Evolutionary conservation across 371 early-diverging fungal genomes (phyloP).

Genomic region (Mortierella sp.): DNA sequence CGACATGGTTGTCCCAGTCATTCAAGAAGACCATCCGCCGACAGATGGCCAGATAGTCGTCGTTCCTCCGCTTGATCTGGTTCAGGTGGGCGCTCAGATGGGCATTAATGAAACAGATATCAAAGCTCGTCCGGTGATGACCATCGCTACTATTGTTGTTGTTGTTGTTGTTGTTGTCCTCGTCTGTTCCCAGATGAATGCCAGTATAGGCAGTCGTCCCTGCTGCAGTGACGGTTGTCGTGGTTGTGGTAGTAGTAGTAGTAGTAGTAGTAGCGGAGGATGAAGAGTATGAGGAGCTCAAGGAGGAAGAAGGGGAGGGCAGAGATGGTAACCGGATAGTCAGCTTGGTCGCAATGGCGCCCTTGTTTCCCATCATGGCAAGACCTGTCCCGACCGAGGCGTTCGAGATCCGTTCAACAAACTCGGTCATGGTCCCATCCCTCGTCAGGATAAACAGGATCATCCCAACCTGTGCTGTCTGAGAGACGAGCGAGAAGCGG

Average conservation of each 20-base stretch:
- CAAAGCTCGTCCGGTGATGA: constrained; percentile 30
- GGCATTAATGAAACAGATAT: constrained; percentile 75
- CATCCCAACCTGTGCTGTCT: constrained; percentile 52
- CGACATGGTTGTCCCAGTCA: constrained; percentile 51
- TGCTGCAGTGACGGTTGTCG: background rate
- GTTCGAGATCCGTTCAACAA: constrained; percentile 34
- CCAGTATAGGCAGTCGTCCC: background rate
- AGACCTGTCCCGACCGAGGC: constrained; percentile 52
- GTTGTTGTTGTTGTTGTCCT: background rate
- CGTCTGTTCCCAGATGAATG: background rate
- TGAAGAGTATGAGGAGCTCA: background rate
- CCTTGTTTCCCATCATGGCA: constrained; percentile 73
- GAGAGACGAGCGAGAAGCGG: constrained; percentile 45
- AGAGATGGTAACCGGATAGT: constrained; percentile 62
- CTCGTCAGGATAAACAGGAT: constrained; percentile 54
- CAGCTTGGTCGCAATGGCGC: constrained; percentile 71
- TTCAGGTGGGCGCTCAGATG: constrained; percentile 79
- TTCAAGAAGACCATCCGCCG: constrained; percentile 44
- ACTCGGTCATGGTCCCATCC: constrained; percentile 46
- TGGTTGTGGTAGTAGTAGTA: background rate
- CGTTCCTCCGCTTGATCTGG: constrained; percentile 68
- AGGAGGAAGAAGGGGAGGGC: background rate
- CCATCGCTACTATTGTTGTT: background rate
- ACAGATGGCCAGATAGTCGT: constrained; percentile 66
- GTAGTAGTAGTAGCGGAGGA: background rate